Base-by-base conservation (phyloP, 2,329 filamentous ascomycete species). In the Fusarium sp. region DNA sequence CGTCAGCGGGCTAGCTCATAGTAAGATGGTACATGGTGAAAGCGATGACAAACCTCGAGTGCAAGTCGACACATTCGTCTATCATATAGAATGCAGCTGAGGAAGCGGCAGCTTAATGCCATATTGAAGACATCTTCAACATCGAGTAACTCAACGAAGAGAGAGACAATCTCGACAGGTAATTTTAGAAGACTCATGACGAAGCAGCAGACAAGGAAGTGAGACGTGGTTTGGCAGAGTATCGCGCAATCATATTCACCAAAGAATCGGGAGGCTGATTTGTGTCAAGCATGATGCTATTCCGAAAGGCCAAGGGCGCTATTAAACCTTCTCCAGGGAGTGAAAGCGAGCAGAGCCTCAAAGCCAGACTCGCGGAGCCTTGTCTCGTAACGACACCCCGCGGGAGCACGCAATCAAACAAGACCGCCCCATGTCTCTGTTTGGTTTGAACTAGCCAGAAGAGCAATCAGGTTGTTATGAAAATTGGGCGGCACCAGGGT, bases 91-190 rank as follows among this genome's bases (percentile, higher is more conserved):
- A 89, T 74, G 31, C 79, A 82, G 59, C 81, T 79, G 31, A 92
- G 81, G 21, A 83, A 80, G 8, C 78, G 82, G 65, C 86, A 88
- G 43, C 83, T 84, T 46, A 83, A 80, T 42, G 85, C 84, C 44
- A 92, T 79, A 65, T 85, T 82, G 62, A 89, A 84, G 41, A 88
- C 82, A 68, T 91, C 88, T 48, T 88, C 83, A 26, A 90, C 79
- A 19, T 85, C 81, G 37, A 93, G 81, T 58, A 82, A 79, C 9
- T 81, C 80, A 10, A 85, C 82, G 53, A 92, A 84, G 53, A 86
- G 83, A 51, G 86, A 86, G 28, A 91, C 79, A n/a, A 92, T 81
- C 77, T 93, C 91, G 74, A 87, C 89, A 0, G 90, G 90, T 14
- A 92, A 62, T 18, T 62, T 69, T 37, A 76, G 61, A 23, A 83